Base-by-base conservation (phyloP, 768 basidiomycete species). In the Termitomyces sp. region DNA sequence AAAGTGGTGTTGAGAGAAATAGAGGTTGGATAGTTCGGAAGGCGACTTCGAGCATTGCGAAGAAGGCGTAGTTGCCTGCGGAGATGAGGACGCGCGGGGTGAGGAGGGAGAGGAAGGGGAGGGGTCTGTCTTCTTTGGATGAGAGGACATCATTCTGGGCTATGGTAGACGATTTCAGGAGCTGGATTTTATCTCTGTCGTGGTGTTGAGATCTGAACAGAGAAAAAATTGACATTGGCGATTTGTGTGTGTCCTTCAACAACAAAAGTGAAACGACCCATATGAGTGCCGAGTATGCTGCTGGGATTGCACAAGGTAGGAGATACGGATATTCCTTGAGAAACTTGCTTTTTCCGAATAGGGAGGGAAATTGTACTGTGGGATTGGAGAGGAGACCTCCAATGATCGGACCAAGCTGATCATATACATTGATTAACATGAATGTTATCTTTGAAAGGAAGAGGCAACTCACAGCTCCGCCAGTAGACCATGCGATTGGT, bases 401-500 rank as follows among this genome's bases (percentile, higher is more conserved):
- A 32, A 49, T 49, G 28, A 49, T 32, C 12, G 48, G 28, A 32
- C 48, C 48, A 9, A 32, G 8, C 48, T 49, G 4, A 28, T 28
- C 28, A 49, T 32, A 16, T 13, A 49, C 15, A 32, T 24, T 24
- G 2, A 11, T 49, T 1, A 49, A 16, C 48, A 32, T 32, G 7
- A 8, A 49, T 49, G 16, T 8, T 16, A 9, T 28, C 7, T 32
- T 8, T 32, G 7, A 16, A 2, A 38, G 24, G n/a, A n/a, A 24
- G 36, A 45, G 18, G 4, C 0, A 4, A 9, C 67, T 42, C 11
- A 56, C 64, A 15, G 63, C 63, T 18, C 57, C 65, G 38, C 53
- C 57, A 50, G 51, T 36, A 18, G 76, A 76, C 79, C 79, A 81
- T 46, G 77, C 74, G 50, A 81, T 73, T 8, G 90, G 90, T 78